Conservation (phyloP, 805 yeast species). For the Saccharomycopsis sp. region DNA sequence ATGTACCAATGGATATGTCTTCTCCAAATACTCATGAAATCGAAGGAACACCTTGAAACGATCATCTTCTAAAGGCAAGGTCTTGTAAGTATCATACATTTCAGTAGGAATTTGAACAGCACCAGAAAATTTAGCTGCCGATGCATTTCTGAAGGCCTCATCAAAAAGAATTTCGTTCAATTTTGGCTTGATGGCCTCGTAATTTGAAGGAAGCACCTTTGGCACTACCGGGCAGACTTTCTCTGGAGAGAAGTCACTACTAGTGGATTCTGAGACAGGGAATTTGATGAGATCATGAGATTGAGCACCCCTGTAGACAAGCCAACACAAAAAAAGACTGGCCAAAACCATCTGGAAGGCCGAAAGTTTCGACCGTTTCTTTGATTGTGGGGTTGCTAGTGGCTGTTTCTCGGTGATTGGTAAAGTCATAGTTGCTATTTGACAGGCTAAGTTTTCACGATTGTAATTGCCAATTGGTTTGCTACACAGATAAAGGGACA, state of each 20-base stretch:
- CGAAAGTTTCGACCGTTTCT: neutral
- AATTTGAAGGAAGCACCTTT: slow-evolving; percentile 11
- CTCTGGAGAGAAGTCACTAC: neutral
- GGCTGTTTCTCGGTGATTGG: neutral
- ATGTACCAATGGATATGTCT: slow-evolving; percentile 49
- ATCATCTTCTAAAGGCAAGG: slow-evolving; percentile 43
- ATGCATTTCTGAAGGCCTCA: slow-evolving; percentile 32
- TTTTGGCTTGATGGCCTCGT: slow-evolving; percentile 6
- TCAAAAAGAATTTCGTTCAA: slow-evolving; percentile 25
- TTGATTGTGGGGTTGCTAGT: neutral
- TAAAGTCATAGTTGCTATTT: neutral
- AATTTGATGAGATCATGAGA: neutral
- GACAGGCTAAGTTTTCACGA: too few relatives aligned
- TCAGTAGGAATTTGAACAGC: slow-evolving; percentile 65
- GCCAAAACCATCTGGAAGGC: neutral
- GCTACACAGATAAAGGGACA: neutral
- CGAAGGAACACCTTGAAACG: slow-evolving; percentile 41
- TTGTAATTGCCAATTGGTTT: too few relatives aligned
- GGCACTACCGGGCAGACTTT: slow-evolving; percentile 10
- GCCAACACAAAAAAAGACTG: neutral
- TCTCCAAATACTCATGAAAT: slow-evolving; percentile 48
- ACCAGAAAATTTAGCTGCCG: slow-evolving; percentile 43
- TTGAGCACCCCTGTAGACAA: neutral
- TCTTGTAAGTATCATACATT: slow-evolving; percentile 46
- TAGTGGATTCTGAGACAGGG: neutral